Conservation (phyloP, 345 rosid genomes). For the Hibiscus syriacus region DNA sequence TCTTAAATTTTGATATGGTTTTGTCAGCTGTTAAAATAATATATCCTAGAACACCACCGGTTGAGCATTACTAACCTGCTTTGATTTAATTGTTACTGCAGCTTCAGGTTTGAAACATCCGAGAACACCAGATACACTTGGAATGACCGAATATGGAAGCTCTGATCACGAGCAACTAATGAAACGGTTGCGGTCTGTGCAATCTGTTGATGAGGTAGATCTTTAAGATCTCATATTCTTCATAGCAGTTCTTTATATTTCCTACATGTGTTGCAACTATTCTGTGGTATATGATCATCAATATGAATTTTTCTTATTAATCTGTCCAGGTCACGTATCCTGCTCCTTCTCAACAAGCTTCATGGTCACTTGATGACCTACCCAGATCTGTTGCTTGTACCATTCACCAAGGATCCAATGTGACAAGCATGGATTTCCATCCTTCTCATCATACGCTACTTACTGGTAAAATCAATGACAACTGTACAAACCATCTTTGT, state of each 20-base stretch:
- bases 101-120: constrained; percentile 41
- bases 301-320: neutral
- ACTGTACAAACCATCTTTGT: neutral
- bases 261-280: neutral
- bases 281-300: neutral
- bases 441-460: constrained; percentile 49
- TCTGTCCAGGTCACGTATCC: constrained; percentile 49
- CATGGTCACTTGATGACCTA: constrained; percentile 49
- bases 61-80: neutral
- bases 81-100: neutral
- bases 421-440: constrained; percentile 72
- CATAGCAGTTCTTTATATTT: neutral
- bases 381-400: constrained; percentile 53
- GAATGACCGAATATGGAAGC: neutral
- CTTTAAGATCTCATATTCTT: neutral
- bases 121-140: neutral
- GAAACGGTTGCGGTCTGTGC: constrained; percentile 51
- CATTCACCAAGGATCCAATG: constrained; percentile 52
- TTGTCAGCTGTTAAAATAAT: neutral
- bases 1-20: neutral
- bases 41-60: neutral
- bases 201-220: constrained; percentile 54
- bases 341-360: constrained; percentile 50
- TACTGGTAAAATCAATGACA: constrained; percentile 38
- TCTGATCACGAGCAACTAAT: constrained; percentile 45